Evolutionary conservation across 768 basidiomycete genomes (phyloP).

Genomic region (Vararia minispora): DNA sequence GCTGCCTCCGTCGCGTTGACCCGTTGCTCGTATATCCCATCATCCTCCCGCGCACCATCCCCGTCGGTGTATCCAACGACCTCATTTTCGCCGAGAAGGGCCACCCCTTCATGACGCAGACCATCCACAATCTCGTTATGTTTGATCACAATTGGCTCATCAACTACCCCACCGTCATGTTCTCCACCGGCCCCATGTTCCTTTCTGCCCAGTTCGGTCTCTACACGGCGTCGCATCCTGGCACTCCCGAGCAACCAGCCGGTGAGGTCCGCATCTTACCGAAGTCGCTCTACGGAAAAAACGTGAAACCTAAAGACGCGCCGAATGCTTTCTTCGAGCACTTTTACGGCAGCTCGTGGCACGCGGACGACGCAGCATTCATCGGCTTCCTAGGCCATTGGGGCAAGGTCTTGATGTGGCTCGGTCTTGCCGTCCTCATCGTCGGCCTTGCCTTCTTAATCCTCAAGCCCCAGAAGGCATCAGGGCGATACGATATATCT

Average conservation of each 20-base stretch:
- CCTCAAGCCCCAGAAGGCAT: too few relatives aligned
- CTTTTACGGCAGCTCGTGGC: conserved; percentile 97
- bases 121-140: conserved; percentile 81
- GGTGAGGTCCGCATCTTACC: conserved; percentile 83
- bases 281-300: conserved; percentile 97
- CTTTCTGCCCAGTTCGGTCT: conserved; percentile 88
- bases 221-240: conserved; percentile 60
- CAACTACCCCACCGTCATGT: conserved; percentile 99
- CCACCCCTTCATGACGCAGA: conserved; percentile 86
- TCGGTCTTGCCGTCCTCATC: conserved; percentile 64
- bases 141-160: conserved; percentile 93
- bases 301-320: conserved; percentile 70
- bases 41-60: conserved; percentile 90
- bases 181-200: conserved; percentile 99
- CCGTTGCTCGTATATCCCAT: conserved; percentile 78
- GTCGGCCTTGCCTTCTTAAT: too few relatives aligned
- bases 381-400: conserved; percentile 84
- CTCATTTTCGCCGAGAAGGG: conserved; percentile 83
- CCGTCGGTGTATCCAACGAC: conserved; percentile 96
- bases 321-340: conserved; percentile 95
- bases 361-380: conserved; percentile 96
- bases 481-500: conserved; percentile 70
- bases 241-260: conserved; percentile 38
- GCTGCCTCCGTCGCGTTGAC: conserved; percentile 79
- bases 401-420: conserved; percentile 84